Evolutionary conservation across 768 basidiomycete genomes (phyloP), one percentile per base, ranked within the genome.

Genomic region (Lactarius sp.): DNA sequence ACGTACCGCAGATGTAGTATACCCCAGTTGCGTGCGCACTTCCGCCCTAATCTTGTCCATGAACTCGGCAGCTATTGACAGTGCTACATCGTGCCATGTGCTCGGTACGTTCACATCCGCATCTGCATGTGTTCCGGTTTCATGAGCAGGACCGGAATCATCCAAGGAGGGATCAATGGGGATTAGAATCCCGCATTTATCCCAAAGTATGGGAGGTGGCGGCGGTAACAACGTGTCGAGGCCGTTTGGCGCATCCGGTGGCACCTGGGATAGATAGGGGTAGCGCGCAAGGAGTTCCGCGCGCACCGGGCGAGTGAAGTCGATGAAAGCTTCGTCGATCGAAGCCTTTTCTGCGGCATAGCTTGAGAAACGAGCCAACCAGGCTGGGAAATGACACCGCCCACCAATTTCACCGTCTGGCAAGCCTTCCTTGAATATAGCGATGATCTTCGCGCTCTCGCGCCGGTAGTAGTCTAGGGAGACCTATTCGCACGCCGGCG

Each of bases 241-340:
- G 0, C 90, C 92, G 7, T 82, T 70, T 0, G 85, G 85, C 0
- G 88, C 84, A 62, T 87, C 83, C 0, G 79, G 71, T 2, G 94
- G 94, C 2, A 88, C 81, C 20, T 82, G 72, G 0, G 84, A 80
- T 31, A 99, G 83, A 71, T 92, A 79, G 0, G 95, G 91, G 70
- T 88, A 92, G 47, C 85, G 78, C 54, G 83, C 79, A 3, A 98
- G 76, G 2, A 99, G 75, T 51, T 82, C 77, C 61, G 87, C 83
- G 42, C 91, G 85, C n/a, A 93, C 85, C 39, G 88, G 87, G 9
- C 80, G 80, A 3, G 94, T 91, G 60, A 98, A 83, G 73, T 98
- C 96, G 61, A 98, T 85, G 74, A 95, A 99, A 0, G 92, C 94
- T 71, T 99, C 97, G 70, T 98, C 97, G 41, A 98, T 97, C 0